Evolutionary conservation across 2,329 filamentous ascomycete genomes (phyloP), one percentile per base, ranked within the genome.

Genomic region (Cyclaneusma minus): DNA sequence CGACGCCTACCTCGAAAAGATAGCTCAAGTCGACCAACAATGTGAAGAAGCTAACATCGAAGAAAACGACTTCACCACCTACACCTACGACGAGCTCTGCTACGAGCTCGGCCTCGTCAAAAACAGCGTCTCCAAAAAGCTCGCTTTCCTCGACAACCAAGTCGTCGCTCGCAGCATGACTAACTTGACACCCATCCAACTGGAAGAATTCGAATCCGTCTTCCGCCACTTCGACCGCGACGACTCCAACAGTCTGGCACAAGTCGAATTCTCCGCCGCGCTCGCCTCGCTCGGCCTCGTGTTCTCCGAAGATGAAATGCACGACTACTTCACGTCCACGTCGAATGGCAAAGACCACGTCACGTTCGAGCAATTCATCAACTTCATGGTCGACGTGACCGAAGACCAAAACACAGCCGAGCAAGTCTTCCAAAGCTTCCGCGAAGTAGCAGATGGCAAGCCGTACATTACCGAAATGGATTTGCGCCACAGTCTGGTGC

Each of bases 51-150:
- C 89, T 35, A 95, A 98, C 49, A 94, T 98, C 36, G 89, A 98
- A 52, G 89, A 98, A 46, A 98, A 98, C 52, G 89, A 98, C 57
- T 95, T 89, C 51, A 98, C 89, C n/a, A 95, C 87, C 6, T 95
- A 95, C 55, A 93, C 87, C 7, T 89, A 95, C 50, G 89, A 98
- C 47, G 89, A 98, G 54, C 65, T 98, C 21, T 73, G 74, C 33
- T 98, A 98, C 55, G 89, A 98, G 54, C 65, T 95, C 31, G 75
- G 82, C 10, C 65, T 98, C 16, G 89, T 95, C 30, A 85, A 84
- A 48, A 77, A 80, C 16, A 89, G 81, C 7, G 87, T 95, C 15
- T 78, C 84, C 37, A 98, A 95, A 62, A 98, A 98, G 55, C 68
- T 95, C 29, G 77, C 80, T 22, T 98, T 98, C 58, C 61, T 98